Conservation (phyloP, 2,329 filamentous ascomycete genomes). For the Fusarium coicis region DNA sequence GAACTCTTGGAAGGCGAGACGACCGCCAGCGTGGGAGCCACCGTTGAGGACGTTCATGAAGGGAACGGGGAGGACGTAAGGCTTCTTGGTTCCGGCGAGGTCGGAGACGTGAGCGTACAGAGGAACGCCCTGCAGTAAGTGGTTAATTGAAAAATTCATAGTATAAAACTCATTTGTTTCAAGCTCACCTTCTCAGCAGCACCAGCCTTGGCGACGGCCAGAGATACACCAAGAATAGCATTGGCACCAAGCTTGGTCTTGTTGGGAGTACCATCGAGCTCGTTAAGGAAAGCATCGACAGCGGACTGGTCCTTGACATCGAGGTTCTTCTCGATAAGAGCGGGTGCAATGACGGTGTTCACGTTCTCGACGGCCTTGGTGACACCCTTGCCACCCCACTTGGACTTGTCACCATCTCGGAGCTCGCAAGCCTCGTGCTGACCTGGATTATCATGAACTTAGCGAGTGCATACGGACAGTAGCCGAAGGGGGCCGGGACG, state of each 20-base stretch:
- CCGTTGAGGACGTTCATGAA: slow-evolving; percentile 97
- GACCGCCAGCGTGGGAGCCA: slow-evolving; percentile 95
- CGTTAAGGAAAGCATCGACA: slow-evolving; percentile 85
- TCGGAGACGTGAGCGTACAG: slow-evolving; percentile 90
- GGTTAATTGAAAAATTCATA: slow-evolving; percentile 25
- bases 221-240: slow-evolving; percentile 84
- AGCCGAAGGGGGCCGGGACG: slow-evolving; percentile 51
- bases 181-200: slow-evolving; percentile 80
- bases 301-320: slow-evolving; percentile 89
- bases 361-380: slow-evolving; percentile 88
- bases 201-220: slow-evolving; percentile 88
- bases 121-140: slow-evolving; percentile 70
- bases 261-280: slow-evolving; percentile 85
- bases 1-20: slow-evolving; percentile 95
- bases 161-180: background rate
- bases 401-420: slow-evolving; percentile 87
- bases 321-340: slow-evolving; percentile 82
- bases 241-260: slow-evolving; percentile 91
- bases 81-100: slow-evolving; percentile 90
- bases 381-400: slow-evolving; percentile 90
- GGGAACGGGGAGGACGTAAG: slow-evolving; percentile 87
- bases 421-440: slow-evolving; percentile 93
- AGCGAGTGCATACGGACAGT: slow-evolving; percentile 34
- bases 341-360: slow-evolving; percentile 82
- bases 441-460: slow-evolving; percentile 62